A percentile compares a stretch with the other conserved stretches of the same genome.
Conservation (phyloP, 768 basidiomycete genomes). For the Boletus vermiculosoides region DNA sequence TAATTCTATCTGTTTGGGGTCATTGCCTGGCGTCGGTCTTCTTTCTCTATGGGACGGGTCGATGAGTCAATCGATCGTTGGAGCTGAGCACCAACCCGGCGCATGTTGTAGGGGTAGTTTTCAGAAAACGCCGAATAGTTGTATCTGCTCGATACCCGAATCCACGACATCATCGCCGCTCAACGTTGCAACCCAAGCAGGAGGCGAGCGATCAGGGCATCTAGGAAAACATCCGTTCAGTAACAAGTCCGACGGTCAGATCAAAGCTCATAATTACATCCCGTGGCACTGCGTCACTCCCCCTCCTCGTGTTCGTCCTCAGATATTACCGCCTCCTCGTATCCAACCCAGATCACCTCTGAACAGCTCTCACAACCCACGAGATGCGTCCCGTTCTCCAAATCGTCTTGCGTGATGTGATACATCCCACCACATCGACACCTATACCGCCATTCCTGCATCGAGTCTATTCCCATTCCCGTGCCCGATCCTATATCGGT, state of each 20-base stretch:
- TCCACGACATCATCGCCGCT: background rate
- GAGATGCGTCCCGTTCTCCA: conserved; percentile 73
- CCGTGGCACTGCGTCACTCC: background rate
- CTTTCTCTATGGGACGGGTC: background rate
- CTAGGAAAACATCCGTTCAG: background rate
- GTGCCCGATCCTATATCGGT: background rate
- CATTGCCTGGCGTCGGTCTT: background rate
- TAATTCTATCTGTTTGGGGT: background rate
- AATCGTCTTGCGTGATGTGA: conserved; percentile 50
- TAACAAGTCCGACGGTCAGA: background rate
- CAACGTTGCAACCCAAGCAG: background rate
- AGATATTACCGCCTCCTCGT: conserved; percentile 48
- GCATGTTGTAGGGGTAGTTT: background rate
- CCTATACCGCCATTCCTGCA: conserved; percentile 48
- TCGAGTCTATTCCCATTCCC: conserved; percentile 35
- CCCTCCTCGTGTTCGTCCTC: background rate
- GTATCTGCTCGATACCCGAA: background rate
- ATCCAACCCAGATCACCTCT: conserved; percentile 81
- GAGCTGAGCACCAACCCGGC: background rate
- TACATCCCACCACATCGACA: conserved; percentile 79
- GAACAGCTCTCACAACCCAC: conserved; percentile 75
- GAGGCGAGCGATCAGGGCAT: background rate
- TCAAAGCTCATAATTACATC: background rate
- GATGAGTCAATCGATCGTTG: background rate
- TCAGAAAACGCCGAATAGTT: background rate